Conservation (phyloP, 2,329 filamentous ascomycete species). For the Mycosphaerelloides madeirae region DNA sequence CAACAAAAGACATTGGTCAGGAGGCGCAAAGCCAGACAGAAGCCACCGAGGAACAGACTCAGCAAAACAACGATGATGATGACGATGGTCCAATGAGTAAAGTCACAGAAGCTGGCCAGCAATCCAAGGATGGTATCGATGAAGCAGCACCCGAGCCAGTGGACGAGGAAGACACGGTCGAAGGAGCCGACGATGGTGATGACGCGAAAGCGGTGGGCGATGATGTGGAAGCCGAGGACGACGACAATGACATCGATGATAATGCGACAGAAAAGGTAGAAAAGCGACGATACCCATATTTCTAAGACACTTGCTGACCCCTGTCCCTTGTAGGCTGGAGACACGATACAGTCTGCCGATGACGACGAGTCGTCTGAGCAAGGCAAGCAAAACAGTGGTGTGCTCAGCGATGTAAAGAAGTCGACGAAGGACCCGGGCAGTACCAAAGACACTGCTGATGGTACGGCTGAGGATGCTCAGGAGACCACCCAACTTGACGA, state of each 20-base stretch:
- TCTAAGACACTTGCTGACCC: too few species aligned
- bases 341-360: conserved; percentile 32
- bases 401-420: conserved; percentile 42
- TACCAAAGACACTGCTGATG: conserved; percentile 33
- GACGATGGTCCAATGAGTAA: conserved; percentile 40
- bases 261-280: conserved; percentile 43
- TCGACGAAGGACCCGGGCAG: conserved; percentile 45
- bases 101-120: conserved; percentile 43
- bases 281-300: too few species aligned
- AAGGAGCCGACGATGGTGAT: conserved; percentile 36
- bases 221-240: conserved; percentile 39
- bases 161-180: conserved; percentile 32
- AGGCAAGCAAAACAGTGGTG: conserved; percentile 31
- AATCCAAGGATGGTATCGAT: conserved; percentile 42
- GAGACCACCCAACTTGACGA: conserved; percentile 29
- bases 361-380: conserved; percentile 28
- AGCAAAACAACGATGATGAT: conserved; percentile 35
- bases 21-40: conserved; percentile 33
- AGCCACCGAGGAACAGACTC: conserved; percentile 32
- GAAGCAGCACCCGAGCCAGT: conserved; percentile 45
- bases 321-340: too few species aligned
- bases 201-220: too few species aligned
- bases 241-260: conserved; percentile 35
- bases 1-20: conserved; percentile 25
- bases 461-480: conserved; percentile 27